Evolutionary conservation across 805 yeast species (phyloP).

Genomic region (Wickerhamiella kurtzmanii): DNA sequence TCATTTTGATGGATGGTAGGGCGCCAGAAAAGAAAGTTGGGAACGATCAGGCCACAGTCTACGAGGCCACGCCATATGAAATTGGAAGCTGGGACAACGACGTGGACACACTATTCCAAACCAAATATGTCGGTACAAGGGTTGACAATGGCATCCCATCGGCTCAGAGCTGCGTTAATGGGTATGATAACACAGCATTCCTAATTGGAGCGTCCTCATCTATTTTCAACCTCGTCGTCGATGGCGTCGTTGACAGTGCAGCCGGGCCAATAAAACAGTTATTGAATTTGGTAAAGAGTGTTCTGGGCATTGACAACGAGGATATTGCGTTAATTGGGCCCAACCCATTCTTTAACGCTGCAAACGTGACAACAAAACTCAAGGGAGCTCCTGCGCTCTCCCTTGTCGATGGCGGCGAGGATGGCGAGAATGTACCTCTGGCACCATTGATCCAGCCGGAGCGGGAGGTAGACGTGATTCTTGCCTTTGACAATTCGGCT

Average conservation of each 20-base stretch:
- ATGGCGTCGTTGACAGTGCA: not conserved
- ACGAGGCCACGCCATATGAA: conserved; percentile 34
- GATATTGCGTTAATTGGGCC: conserved; percentile 57
- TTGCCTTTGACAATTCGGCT: conserved; percentile 58
- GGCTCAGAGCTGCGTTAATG: conserved; percentile 39
- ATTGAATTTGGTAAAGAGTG: not conserved
- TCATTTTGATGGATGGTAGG: conserved; percentile 32
- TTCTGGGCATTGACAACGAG: conserved; percentile 23
- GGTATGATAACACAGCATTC: conserved; percentile 72
- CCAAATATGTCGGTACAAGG: conserved; percentile 42
- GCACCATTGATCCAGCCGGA: conserved; percentile 47
- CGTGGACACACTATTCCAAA: conserved; percentile 42
- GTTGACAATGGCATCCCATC: conserved; percentile 6
- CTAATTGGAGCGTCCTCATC: conserved; percentile 72
- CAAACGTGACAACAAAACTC: conserved; percentile 29
- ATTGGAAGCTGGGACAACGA: conserved; percentile 71
- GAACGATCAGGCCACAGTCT: conserved; percentile 42
- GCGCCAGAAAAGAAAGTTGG: conserved; percentile 28
- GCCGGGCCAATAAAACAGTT: not conserved
- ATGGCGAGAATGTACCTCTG: conserved; percentile 50
- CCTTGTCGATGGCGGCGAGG: conserved; percentile 67
- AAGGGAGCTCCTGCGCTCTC: conserved; percentile 31
- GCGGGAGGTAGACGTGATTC: conserved; percentile 47
- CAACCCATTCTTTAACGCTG: conserved; percentile 49
- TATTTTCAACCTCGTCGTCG: conserved; percentile 52